Conservation (phyloP, 257 asterid species). For the Solanum pennellii region DNA sequence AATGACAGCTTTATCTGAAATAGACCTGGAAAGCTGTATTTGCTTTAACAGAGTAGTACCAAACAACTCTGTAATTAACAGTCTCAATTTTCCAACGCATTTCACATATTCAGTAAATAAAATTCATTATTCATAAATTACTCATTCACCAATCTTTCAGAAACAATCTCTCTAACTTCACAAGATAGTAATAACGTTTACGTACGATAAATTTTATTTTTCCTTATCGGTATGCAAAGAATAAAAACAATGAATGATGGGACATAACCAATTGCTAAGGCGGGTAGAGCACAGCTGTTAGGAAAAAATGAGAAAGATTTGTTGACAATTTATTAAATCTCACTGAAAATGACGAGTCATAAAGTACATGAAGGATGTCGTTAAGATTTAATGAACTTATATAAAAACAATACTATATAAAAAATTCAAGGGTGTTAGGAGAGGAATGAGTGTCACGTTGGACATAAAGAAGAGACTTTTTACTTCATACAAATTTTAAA, state of each 20-base stretch:
- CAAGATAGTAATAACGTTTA: too few species aligned
- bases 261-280: too few species aligned
- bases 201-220: too few species aligned
- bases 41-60: neutral
- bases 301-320: neutral
- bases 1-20: neutral
- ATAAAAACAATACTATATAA: too few species aligned
- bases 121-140: neutral
- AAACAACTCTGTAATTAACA: constrained; percentile 1
- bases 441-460: neutral
- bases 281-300: neutral
- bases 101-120: neutral
- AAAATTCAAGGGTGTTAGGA: neutral
- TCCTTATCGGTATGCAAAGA: neutral
- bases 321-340: neutral
- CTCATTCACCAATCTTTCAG: neutral
- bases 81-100: constrained; percentile 5
- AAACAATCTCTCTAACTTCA: too few species aligned
- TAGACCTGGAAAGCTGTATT: neutral
- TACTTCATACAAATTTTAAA: neutral
- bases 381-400: neutral
- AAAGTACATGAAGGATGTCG: neutral
- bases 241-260: neutral
- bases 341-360: neutral
- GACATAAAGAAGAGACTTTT: neutral